Base-by-base conservation (phyloP, 2,329 filamentous ascomycete species). In the Venturia pyrina region DNA sequence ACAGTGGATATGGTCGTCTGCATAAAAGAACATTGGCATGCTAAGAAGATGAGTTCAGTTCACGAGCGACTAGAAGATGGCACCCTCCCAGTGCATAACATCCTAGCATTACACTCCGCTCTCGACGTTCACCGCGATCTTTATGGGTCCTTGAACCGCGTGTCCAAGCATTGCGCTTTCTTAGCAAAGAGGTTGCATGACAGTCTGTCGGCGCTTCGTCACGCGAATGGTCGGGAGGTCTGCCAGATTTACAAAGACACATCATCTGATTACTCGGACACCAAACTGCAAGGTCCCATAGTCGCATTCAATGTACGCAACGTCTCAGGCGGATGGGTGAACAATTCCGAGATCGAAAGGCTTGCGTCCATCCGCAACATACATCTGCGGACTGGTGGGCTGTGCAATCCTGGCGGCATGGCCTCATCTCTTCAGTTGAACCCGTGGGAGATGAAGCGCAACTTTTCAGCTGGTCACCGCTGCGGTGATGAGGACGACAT, bases 401-500 rank as follows among this genome's bases (percentile, higher is more conserved):
- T 97, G 1, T 99, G 95, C 77, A 97, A 96, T 71, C 93, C 95
- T 0, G 95, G 93, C 11, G 92, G 92, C 1, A 85, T 96, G 66
- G 89, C 92, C 17, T 81, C 82, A 1, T 85, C 87, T 24, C 82
- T 98, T n/a, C 80, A 81, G 1, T 81, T 97, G 64, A 83, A 87
- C 60, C 86, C 91, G 0, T 89, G 88, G 84, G 92, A 98, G 72
- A 88, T 97, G 82, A 88, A 82, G 70, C 83, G 84, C 67, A 96
- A 96, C 73, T 96, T 95, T 71, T 91, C 89, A 0, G 85, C 88
- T 1, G 95, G 95, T 0, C 87, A 92, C 72, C 85, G 91, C 48
- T 99, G 95, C 75, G 93, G 92, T 7, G 85, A 86, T 65, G 91
- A 93, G 21, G 88, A 89, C 70, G 91, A 96, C 68, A 83, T 96